Conservation (phyloP, 2,329 filamentous ascomycete species). For the Cercospora canescens region DNA sequence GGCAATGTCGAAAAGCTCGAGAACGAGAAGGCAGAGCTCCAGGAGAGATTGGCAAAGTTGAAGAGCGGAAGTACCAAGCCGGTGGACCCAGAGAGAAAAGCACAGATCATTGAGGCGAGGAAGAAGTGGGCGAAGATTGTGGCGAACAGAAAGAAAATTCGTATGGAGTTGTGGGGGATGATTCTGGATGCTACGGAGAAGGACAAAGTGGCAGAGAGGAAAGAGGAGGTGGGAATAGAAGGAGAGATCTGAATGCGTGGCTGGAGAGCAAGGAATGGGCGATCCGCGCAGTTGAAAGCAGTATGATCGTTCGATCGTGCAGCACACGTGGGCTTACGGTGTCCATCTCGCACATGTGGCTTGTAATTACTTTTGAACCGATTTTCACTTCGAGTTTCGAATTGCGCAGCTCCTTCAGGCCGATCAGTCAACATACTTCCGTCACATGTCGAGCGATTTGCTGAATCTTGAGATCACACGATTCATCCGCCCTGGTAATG, state of each 20-base stretch:
- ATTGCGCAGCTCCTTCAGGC: too few species aligned
- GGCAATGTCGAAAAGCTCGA: conserved; percentile 46
- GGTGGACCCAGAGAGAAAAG: conserved; percentile 51
- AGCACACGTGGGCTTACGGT: too few species aligned
- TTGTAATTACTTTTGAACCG: not conserved
- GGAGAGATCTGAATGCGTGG: not conserved
- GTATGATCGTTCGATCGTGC: too few species aligned
- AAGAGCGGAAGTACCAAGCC: conserved; percentile 45
- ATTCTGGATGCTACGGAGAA: conserved; percentile 52
- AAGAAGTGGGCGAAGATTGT: conserved; percentile 44
- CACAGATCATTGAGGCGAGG: conserved; percentile 48
- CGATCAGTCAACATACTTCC: too few species aligned
- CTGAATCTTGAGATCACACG: not conserved
- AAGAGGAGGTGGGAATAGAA: conserved; percentile 39
- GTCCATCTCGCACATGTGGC: not conserved
- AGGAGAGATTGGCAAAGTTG: conserved; percentile 43
- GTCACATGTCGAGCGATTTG: not conserved
- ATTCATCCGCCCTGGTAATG: not conserved
- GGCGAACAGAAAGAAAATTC: conserved; percentile 49
- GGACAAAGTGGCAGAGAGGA: conserved; percentile 39
- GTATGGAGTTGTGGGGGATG: conserved; percentile 51
- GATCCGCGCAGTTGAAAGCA: too few species aligned
- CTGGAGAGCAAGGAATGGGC: too few species aligned
- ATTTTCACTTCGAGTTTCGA: not conserved
- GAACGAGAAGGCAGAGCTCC: conserved; percentile 45